Base-by-base conservation (phyloP, 768 basidiomycete species). In the Podaxis mareebaensis region DNA sequence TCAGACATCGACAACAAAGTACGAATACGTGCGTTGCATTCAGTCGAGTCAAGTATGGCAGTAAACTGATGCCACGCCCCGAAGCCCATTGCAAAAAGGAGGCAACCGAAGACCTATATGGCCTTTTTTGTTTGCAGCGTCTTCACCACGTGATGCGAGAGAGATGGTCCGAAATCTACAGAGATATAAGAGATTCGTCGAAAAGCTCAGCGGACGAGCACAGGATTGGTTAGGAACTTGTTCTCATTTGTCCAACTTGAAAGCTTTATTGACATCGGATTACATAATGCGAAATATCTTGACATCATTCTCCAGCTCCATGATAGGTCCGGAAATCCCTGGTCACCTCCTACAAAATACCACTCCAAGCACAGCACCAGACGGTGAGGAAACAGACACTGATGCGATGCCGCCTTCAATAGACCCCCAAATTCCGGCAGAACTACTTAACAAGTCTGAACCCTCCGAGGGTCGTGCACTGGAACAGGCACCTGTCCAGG, bases 321-420 rank as follows among this genome's bases (percentile, higher is more conserved):
- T 59, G 58, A 66, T 68, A 49, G 67, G 67, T 1, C 66, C 66
- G 20, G 64, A 65, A 53, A 61, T 67, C 36, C 66, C 66, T 56
- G 42, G 64, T 53, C 66, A 64, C 42, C 56, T 67, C 52, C 60
- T 58, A 13, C 53, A 64, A 28, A 38, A 54, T 52, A 20, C 22
- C 15, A 58, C 13, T 53, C 12, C 36, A 12, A 24, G 38, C 22
- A 54, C 22, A n/a, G 40, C 17, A 1, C n/a, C 53, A 6, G 59
- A 52, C 38, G 62, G 60, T 10, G 60, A 58, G 8, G 56, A 56
- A 6, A 12, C 8, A 49, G n/a, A 33, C 8, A 22, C 4, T n/a
- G 42, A 48, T 10, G 53, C 51, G 38, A 39, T n/a, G 33, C 42
- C 4, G 7, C 58, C 58, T 20, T 60, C 58, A 1, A 51, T 65